These are phyloP conservation scores for Saitoella complicata DNA, from an alignment of 805 yeast genomes.

Conservation along the genomic window DNA sequence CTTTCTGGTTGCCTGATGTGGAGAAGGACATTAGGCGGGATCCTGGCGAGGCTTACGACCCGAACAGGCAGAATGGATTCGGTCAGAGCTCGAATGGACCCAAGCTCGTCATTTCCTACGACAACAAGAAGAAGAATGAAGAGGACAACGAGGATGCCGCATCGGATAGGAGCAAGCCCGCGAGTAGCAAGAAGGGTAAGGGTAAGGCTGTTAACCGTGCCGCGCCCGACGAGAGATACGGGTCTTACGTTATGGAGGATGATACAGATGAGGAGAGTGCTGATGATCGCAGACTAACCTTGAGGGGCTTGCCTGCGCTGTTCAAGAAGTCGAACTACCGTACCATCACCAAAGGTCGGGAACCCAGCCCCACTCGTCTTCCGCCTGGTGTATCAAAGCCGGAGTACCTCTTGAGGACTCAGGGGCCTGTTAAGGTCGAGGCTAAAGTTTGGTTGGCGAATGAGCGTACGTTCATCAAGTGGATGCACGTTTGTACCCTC, in stretches of 20 bases:
- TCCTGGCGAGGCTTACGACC: conserved; percentile 58
- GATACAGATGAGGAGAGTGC: conserved; percentile 26
- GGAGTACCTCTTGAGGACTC: conserved; percentile 57
- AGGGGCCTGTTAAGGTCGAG: conserved; percentile 86
- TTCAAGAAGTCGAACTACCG: conserved; percentile 45
- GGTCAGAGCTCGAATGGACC: too few relatives aligned
- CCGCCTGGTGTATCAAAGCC: conserved; percentile 89
- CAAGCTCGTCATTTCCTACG: background rate
- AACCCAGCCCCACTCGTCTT: conserved; percentile 21
- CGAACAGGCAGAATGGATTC: background rate
- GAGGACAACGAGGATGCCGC: too few relatives aligned
- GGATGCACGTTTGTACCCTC: conserved; percentile 81
- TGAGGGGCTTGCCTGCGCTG: conserved; percentile 53
- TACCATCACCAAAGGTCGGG: background rate
- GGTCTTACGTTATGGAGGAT: conserved; percentile 41
- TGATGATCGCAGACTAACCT: conserved; percentile 16
- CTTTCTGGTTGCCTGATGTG: conserved; percentile 88
- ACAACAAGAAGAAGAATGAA: too few relatives aligned
- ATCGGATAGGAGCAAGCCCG: too few relatives aligned
- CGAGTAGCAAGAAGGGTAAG: background rate
- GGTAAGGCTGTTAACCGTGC: background rate
- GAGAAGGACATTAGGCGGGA: conserved; percentile 61
- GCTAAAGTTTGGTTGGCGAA: conserved; percentile 98
- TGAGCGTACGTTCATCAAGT: conserved; percentile 89
- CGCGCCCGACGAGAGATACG: conserved; percentile 20